phyloP scores from a whole-genome alignment of 176 grass and related monocot genomes.

The Elaeis guineensis region DNA sequence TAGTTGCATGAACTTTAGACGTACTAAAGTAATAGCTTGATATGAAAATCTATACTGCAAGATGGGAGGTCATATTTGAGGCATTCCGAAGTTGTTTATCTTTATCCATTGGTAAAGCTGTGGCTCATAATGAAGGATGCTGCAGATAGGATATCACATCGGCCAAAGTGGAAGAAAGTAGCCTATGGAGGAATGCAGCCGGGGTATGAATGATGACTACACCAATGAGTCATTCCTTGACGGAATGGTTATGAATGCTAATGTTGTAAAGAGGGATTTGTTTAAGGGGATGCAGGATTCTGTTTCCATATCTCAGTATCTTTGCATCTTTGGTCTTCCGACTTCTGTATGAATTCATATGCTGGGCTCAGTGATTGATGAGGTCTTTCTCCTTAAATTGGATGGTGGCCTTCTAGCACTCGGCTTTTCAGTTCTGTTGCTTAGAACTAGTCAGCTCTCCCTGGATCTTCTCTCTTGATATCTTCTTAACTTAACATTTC shows the following conservation, averaged over 20 bases:
- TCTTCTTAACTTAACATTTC: conserved; percentile 86
- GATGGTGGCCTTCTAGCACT: conserved; percentile 55
- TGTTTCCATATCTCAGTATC: conserved; percentile 78
- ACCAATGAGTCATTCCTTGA: conserved; percentile 71
- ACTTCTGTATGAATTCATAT: conserved; percentile 65
- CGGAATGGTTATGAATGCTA: conserved; percentile 98
- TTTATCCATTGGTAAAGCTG: no score
- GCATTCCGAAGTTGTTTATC: no score
- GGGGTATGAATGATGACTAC: conserved; percentile 72
- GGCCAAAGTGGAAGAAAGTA: conserved; percentile 72
- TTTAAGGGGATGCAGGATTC: conserved; percentile 63
- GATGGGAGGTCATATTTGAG: no score
- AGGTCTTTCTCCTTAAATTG: conserved; percentile 63
- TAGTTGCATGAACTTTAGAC: no score
- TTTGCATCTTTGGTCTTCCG: conserved; percentile 75
- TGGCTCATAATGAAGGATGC: conserved; percentile 24
- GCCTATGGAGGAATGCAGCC: conserved; percentile 80
- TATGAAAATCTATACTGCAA: no score
- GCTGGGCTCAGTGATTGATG: conserved; percentile 57
- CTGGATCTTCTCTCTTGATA: conserved; percentile 45
- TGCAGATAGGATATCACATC: conserved; percentile 20
- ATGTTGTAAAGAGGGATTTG: conserved; percentile 83
- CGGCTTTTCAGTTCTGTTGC: conserved; percentile 63
- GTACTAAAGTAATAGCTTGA: no score
- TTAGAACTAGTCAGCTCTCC: conserved; percentile 50